Evolutionary conservation across 2,329 filamentous ascomycete genomes (phyloP), one percentile per base, ranked within the genome.

Genomic region (Pestalotiopsis sp.): DNA sequence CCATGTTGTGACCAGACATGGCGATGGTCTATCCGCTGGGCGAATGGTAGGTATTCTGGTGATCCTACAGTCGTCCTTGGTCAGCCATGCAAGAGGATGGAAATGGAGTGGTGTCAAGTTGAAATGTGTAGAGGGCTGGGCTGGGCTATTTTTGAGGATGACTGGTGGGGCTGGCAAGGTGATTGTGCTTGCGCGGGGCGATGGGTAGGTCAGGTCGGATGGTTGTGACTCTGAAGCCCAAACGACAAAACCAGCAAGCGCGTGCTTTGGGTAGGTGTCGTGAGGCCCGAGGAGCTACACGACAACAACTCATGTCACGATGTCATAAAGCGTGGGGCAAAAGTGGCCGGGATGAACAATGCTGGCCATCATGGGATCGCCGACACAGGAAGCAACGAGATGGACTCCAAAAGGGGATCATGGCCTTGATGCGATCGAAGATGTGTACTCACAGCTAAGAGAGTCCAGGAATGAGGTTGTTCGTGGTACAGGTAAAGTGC

Each of bases 1-100:
- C 85, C 75, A 85, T 82, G 75, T 92, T 90, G 78, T 94, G 92
- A 74, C 88, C 87, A 71, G 86, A 87, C 68, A 91, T 86, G 78
- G 97, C 23, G 36, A 38, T n/a, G 2, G 36, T 38, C 27, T 39
- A 38, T 36, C 14, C 36, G 36, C 27, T 39, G 27, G 27, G 31
- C 45, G 45, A 52, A n/a, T n/a, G 45, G 17, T 23, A n/a, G 17
- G 4, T 52, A 9, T 11, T 17, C 20, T 9, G n/a, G 17, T 52
- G 45, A 52, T 52, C 20, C 45, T 52, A 52, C 45, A 52, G 45
- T 20, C 14, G 17, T 17, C 17, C 14, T 52, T n/a, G 7, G 45
- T 52, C 45, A 52, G 45, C 45, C 17, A 52, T 9, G 45, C 20
- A 4, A n/a, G 20, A n/a, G n/a, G 45, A 36, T 36, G 14, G 45